Evolutionary conservation across 345 rosid genomes (phyloP).

Genomic region (Psidium friedrichsthalianum): DNA sequence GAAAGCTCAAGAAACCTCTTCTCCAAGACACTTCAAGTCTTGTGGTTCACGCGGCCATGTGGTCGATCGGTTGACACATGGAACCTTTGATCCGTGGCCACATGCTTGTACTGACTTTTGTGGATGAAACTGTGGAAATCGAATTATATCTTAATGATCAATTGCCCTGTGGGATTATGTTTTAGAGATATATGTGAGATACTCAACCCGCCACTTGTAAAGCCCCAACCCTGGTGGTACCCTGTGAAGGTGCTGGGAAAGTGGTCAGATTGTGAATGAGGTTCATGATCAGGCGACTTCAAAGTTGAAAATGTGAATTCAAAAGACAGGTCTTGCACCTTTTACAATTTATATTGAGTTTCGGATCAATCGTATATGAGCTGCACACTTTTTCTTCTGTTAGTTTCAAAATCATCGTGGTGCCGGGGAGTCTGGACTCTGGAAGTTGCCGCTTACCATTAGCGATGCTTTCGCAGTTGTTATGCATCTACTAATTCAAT

Average conservation of each 20-base stretch:
- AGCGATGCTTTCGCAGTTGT: too few species aligned
- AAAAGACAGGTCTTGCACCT: constrained; percentile 28
- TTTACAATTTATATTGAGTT: not conserved
- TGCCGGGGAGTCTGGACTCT: too few species aligned
- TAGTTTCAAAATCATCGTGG: too few species aligned
- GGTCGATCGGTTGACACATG: too few species aligned
- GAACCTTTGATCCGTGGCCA: too few species aligned
- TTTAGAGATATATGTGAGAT: constrained; percentile 23
- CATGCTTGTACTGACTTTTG: not conserved
- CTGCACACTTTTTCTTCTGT: too few species aligned
- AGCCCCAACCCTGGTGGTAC: not conserved
- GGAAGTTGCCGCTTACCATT: too few species aligned
- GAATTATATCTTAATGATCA: not conserved
- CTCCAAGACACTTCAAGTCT: too few species aligned
- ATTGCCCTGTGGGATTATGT: not conserved
- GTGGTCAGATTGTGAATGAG: constrained; percentile 1
- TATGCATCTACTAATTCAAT: too few species aligned
- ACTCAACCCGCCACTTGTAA: constrained; percentile 1
- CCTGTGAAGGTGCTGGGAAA: not conserved
- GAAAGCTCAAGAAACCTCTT: too few species aligned
- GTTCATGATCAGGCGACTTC: not conserved
- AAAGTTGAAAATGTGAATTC: constrained; percentile 18
- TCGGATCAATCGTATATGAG: too few species aligned
- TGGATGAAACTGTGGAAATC: not conserved
- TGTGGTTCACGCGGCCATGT: too few species aligned